Evolutionary conservation across 169 alveolate genomes (phyloP), one percentile per base, ranked within the genome.

Genomic region (Plasmodium yoelii): DNA sequence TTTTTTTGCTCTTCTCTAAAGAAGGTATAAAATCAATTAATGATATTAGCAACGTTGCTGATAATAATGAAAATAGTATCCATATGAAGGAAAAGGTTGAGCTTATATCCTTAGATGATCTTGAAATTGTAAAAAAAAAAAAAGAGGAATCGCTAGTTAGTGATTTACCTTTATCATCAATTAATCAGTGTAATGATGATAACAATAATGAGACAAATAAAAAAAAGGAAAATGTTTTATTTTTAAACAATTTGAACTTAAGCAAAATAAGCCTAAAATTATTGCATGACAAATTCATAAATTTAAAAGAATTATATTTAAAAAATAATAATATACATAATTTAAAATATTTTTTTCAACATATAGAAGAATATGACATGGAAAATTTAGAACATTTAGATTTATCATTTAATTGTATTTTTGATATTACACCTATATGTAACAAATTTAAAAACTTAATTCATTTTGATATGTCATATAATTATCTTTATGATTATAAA

Each of bases 271-370:
- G 49, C n/a, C 42, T 80, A 28, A 46, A 47, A 13, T 3, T 55
- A 1, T 13, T 80, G 7, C 7, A 15, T 34, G 22, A 26, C 19
- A 3, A 55, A 39, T 67, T 18, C 42, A 75, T 5, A 26, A 67
- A 67, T 42, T 24, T 80, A 67, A 80, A 80, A 28, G 69, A 80
- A 19, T 55, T 80, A 65, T 34, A 71, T 67, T 60, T 80, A 47
- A 71, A 42, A n/a, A 80, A 80, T 80, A 80, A 80, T 39, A 80
- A 80, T 34, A 80, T 80, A 55, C 67, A 60, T 44, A 71, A 80
- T 60, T 42, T 80, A 61, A 28, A 60, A 22, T n/a, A 39, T 22
- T 47, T 80, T 67, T 80, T 80, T 44, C 82, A 80, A n/a, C 39
- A 22, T 67, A 34, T 34, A 34, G 22, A 9, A 22, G 70, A 67